Base-by-base conservation (phyloP, 768 basidiomycete genomes). In the Nevesoporus exiguus region DNA sequence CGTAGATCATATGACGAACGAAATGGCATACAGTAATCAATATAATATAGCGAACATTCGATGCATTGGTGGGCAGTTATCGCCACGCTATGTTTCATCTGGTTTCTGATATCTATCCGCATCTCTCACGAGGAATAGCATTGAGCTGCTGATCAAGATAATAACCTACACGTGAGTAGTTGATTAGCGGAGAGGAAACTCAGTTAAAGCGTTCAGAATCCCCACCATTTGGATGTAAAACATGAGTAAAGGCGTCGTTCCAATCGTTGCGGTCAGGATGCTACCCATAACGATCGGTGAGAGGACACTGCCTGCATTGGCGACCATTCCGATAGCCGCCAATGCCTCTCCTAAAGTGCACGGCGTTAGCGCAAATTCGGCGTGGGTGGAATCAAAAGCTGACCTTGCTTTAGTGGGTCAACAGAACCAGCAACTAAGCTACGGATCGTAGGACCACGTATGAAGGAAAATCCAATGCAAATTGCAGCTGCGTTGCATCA, bases 211-310 rank as follows among this genome's bases (percentile, higher is more conserved):
- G 15, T 6, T 47, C 3, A 7, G 19, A 3, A 10, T n/a, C 8
- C 62, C 24, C 25, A 68, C 68, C 57, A 56, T n/a, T 19, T 66
- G 63, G 7, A 68, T 45, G 33, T 68, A 55, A 52, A 68, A 68
- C 27, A 64, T 9, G 45, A 68, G 37, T 22, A 68, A 10, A 29
- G 67, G 67, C 7, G 15, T 14, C 0, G 51, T 58, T n/a, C 36
- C 42, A 24, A 68, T 66, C 9, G 68, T 63, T 33, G 56, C 51
- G 11, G 64, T 61, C 24, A 70, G 42, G 31, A 70, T 59, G 37
- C 66, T 45, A 7, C 69, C 69, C 66, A 71, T 68, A 41, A 72
- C 49, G 48, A 71, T 27, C 3, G 68, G 66, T 5, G 70, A 70
- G 22, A 70, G 53, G 3, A 60, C 15, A 5, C 8, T 15, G 27